Base-by-base conservation (phyloP, 805 yeast species). In the Spathaspora hagerdaliae region DNA sequence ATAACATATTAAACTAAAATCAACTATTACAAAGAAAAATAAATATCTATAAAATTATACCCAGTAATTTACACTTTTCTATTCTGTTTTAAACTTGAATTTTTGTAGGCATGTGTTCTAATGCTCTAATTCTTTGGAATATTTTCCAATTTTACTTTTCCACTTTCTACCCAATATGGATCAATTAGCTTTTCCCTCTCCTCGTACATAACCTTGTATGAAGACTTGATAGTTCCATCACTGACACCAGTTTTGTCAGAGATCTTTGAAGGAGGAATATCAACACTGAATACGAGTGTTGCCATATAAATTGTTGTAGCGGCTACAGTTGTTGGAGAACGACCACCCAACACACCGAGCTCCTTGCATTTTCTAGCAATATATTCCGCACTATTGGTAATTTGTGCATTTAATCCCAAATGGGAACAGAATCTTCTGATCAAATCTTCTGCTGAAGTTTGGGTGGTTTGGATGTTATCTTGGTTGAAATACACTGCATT, bases 281-380 rank as follows among this genome's bases (percentile, higher is more conserved):
- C 85, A 32, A 84, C 83, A 38, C 86, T 86, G 62, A 91, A 91
- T n/a, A 94, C 69, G n/a, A 87, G 71, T 4, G 92, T 86, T 6
- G 96, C 87, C 87, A 94, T 84, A 67, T 92, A 94, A 41, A 94
- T 92, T 5, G 94, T 96, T 1, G 97, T 95, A 7, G 98, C 98
- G 0, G 98, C 97, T 59, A 94, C 89, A 33, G 99, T 92, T 44
- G 91, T 91, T 27, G 99, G 99, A 3, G 97, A 87, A 54, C 97
- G 79, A 57, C 99, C 98, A 13, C 96, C 97, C 58, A 94, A 75
- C 34, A 92, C 95, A 45, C 97, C 97, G 50, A 85, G 84, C 51
- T 87, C 96, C 60, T 88, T 87, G 58, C 96, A 89, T 53, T 85
- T 78, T 60, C 89, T 82, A 2, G 97, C 97, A 54, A 94, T 89